These are phyloP conservation scores for Talaromyces nanjingensis DNA, from an alignment of 495 filamentous ascomycete species.

Conservation along the genomic window DNA sequence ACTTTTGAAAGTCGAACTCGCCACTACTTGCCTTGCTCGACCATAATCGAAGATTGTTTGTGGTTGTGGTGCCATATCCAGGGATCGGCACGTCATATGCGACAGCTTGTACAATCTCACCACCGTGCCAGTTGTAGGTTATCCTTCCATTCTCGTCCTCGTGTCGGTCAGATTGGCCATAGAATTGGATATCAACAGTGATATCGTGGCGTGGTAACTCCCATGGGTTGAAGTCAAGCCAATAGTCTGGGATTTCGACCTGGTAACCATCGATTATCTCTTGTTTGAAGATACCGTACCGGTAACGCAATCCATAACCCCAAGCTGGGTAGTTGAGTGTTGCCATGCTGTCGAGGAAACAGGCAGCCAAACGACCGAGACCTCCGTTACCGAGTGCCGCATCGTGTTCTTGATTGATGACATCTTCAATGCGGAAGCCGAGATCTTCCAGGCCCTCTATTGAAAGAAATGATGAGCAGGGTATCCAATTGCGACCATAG, in stretches of 20 bases:
- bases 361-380: slow-evolving; percentile 88
- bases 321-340: slow-evolving; percentile 92
- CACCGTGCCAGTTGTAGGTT: slow-evolving; percentile 73
- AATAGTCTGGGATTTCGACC: slow-evolving; percentile 96
- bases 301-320: slow-evolving; percentile 92
- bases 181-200: slow-evolving; percentile 94
- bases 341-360: slow-evolving; percentile 92
- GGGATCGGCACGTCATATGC: slow-evolving; percentile 96
- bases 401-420: slow-evolving; percentile 92
- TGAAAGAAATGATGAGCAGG: slow-evolving; percentile 1
- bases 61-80: slow-evolving; percentile 80
- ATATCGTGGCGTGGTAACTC: slow-evolving; percentile 95
- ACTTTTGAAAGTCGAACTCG: slow-evolving; percentile 99
- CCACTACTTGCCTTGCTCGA: slow-evolving; percentile 94
- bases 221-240: slow-evolving; percentile 99
- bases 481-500: neutral
- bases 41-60: slow-evolving; percentile 95
- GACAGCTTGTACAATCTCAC: slow-evolving; percentile 86
- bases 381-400: slow-evolving; percentile 95
- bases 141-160: slow-evolving; percentile 70
- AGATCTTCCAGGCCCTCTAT: slow-evolving; percentile 77
- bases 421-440: slow-evolving; percentile 93
- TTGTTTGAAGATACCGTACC: slow-evolving; percentile 99
- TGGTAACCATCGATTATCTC: slow-evolving; percentile 97
- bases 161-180: slow-evolving; percentile 69